A percentile compares a stretch with the other conserved stretches of the same genome.
These are phyloP conservation scores for Yarrowia sp. DNA, from an alignment of 805 yeast species.

Conservation along the genomic window DNA sequence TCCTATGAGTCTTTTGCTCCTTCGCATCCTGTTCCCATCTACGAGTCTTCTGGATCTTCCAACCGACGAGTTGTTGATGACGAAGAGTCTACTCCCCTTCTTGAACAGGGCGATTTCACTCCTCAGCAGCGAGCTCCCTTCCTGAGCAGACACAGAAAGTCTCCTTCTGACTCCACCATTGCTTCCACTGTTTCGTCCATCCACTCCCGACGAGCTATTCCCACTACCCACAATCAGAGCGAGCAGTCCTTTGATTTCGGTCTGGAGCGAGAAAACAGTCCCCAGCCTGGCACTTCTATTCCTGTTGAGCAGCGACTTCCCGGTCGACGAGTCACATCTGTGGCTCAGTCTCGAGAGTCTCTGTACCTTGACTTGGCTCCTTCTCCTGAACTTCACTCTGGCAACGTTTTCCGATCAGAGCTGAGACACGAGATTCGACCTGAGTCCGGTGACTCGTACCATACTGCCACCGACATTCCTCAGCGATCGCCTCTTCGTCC, in stretches of 20 bases:
- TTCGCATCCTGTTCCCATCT: slow-evolving; percentile 29
- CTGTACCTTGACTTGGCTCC: slow-evolving; percentile 27
- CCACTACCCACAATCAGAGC: slow-evolving; percentile 23
- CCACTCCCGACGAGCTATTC: slow-evolving; percentile 26
- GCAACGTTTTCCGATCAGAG: neutral
- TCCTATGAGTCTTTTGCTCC: slow-evolving; percentile 37
- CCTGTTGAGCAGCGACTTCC: neutral
- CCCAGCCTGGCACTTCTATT: neutral
- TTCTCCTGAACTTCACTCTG: slow-evolving; percentile 1
- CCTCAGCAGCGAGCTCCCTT: slow-evolving; percentile 1
- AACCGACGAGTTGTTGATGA: neutral
- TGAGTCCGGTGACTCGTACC: slow-evolving; percentile 18
- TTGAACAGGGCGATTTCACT: slow-evolving; percentile 5
- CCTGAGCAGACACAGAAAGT: slow-evolving; percentile 6
- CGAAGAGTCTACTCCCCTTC: slow-evolving; percentile 17
- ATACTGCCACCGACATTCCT: slow-evolving; percentile 2
- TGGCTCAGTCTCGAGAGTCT: slow-evolving; percentile 34
- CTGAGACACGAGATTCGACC: slow-evolving; percentile 9
- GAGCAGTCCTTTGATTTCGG: slow-evolving; percentile 28
- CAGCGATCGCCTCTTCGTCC: neutral
- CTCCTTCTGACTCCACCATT: slow-evolving; percentile 15
- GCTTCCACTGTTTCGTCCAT: slow-evolving; percentile 20
- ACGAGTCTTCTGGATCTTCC: slow-evolving; percentile 14
- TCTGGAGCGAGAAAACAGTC: neutral
- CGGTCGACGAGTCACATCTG: slow-evolving; percentile 22